Base-by-base conservation (phyloP, 371 early-diverging fungal species). In the Mortierella sp. region DNA sequence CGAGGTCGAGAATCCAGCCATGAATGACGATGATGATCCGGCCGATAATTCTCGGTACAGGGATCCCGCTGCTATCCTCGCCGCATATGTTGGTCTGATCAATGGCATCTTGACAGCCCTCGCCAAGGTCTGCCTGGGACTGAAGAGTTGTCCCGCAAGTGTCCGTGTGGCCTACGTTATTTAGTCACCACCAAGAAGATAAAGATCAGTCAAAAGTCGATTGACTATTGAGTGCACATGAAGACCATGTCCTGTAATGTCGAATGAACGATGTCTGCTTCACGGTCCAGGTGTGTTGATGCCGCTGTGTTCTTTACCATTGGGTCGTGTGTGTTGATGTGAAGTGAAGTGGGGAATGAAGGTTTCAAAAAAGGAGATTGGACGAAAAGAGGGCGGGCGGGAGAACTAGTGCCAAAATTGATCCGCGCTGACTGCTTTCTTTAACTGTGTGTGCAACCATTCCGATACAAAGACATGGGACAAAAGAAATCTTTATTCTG, bases 91-190 rank as follows among this genome's bases (percentile, higher is more conserved):
- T 31, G 77, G 76, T 68, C 72, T 67, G 66, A 81, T 45, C 34
- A 70, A 58, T 50, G 70, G 66, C 40, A 26, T 73, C 31, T 65
- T 37, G 65, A 65, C 44, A 66, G 43, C 71, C 31, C 68, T 24
- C 44, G 74, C 50, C 11, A 74, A 58, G 31, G 41, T 78, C 74
- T 40, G 79, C 68, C 69, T 80, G 77, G 74, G 79, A 74, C 66
- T 85, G 74, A 78, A 74, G 71, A 64, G 78, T 79, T 86, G 86
- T 86, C 44, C 72, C 76, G 68, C 80, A 80, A 77, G 75, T 71
- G 73, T 67, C 64, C 64, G 67, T 75, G 68, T 68, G 19, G 67
- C 68, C 74, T 72, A 80, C 11, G 44, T 64, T 44, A 31, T 67
- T 4, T 22, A 22, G n/a, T 61, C 19, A 50, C 11, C 53, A 63